These are phyloP conservation scores for Aspergillus homomorphus DNA, from an alignment of 495 filamentous ascomycete genomes.

Conservation along the genomic window DNA sequence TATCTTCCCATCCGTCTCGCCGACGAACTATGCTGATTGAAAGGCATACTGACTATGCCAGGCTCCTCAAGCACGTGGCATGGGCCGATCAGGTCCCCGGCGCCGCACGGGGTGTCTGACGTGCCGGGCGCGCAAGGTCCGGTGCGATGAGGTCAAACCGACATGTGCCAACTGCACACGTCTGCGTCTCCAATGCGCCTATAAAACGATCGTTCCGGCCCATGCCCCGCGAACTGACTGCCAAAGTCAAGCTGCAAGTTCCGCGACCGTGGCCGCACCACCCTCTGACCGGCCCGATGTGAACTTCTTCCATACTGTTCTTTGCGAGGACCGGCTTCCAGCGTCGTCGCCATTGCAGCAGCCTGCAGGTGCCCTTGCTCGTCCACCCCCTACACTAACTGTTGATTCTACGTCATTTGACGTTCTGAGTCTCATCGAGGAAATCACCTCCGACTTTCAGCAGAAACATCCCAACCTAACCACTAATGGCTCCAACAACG, in stretches of 20 bases:
- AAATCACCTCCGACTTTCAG: constrained; percentile 38
- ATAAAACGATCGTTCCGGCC: constrained; percentile 26
- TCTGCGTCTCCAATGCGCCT: constrained; percentile 34
- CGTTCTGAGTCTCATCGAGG: constrained; percentile 42
- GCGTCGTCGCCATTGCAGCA: neutral
- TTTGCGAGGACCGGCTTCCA: constrained; percentile 20
- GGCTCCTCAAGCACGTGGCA: constrained; percentile 37
- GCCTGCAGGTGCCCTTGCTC: neutral
- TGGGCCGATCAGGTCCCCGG: constrained; percentile 40
- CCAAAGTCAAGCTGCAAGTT: constrained; percentile 12
- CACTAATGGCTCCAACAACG: constrained; percentile 20
- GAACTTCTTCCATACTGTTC: constrained; percentile 36
- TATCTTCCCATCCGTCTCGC: neutral
- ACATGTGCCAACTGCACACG: constrained; percentile 40
- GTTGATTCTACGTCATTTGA: constrained; percentile 28
- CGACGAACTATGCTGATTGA: too few relatives aligned
- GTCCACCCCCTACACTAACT: neutral
- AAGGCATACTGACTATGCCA: constrained; percentile 9
- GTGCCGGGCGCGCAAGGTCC: constrained; percentile 45
- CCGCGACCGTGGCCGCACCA: constrained; percentile 13
- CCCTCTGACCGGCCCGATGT: constrained; percentile 19
- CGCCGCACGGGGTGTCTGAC: constrained; percentile 46
- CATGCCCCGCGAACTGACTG: constrained; percentile 11
- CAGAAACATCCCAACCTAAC: constrained; percentile 39
- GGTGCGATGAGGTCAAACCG: constrained; percentile 43